phyloP scores from a whole-genome alignment of 176 grass and related monocot species.

The Oryza glaberrima region DNA sequence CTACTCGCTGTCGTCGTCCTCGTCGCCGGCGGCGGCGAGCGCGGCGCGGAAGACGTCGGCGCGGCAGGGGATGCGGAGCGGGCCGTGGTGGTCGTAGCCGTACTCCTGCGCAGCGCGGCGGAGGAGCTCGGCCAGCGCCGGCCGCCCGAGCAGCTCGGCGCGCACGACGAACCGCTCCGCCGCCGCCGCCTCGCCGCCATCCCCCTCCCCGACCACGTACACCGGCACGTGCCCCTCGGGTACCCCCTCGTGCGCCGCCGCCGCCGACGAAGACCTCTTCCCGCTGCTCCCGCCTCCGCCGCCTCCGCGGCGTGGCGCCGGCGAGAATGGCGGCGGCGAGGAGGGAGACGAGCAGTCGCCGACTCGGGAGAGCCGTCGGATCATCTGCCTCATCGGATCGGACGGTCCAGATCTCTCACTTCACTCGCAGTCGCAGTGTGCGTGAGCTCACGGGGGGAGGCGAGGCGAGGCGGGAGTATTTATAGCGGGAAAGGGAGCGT shows the following conservation, averaged over 20 bases:
- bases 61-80: conserved; percentile 72
- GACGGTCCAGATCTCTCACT: background rate
- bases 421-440: background rate
- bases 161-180: conserved; percentile 73
- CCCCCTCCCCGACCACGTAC: conserved; percentile 36
- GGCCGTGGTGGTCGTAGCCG: conserved; percentile 73
- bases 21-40: conserved; percentile 42
- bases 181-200: conserved; percentile 41
- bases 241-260: background rate
- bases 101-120: conserved; percentile 71
- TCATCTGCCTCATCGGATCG: conserved; percentile 58
- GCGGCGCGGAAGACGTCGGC: conserved; percentile 58
- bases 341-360: conserved; percentile 48
- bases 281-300: too few species aligned
- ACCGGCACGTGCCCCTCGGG: conserved; percentile 81
- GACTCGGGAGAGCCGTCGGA: conserved; percentile 69
- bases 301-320: background rate
- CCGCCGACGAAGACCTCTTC: background rate
- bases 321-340: background rate
- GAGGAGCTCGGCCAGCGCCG: conserved; percentile 70
- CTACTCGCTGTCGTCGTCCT: background rate
- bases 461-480: background rate
- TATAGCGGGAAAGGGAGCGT: conserved; percentile 31
- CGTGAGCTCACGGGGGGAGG: too few species aligned
- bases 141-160: conserved; percentile 61